A percentile compares a stretch with the other conserved stretches of the same genome.
phyloP scores from a whole-genome alignment of 164 flowering plant genomes.

The Echeveria elegans region DNA sequence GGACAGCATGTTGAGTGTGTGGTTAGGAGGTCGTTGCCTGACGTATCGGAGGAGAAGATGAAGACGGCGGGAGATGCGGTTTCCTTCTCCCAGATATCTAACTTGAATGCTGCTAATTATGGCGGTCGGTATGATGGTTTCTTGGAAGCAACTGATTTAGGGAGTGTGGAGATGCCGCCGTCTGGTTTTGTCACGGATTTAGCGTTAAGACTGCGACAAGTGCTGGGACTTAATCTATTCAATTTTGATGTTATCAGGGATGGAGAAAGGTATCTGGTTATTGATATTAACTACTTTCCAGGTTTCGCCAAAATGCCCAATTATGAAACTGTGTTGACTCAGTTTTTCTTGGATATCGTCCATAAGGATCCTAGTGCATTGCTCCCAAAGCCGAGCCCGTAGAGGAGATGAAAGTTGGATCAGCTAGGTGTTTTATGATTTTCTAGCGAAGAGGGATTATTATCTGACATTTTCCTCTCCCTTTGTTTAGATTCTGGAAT shows the following conservation, averaged over 20 bases:
- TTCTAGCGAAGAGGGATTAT: no score
- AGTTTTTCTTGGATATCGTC: slow-evolving; percentile 37
- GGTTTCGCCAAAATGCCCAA: slow-evolving; percentile 79
- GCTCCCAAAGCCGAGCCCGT: no score
- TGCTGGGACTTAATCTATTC: slow-evolving; percentile 44
- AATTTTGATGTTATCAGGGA: slow-evolving; percentile 84
- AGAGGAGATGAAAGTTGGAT: no score
- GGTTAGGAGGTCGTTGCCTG: slow-evolving; percentile 67
- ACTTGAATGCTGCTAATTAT: slow-evolving; percentile 26
- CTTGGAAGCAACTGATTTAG: slow-evolving; percentile 36
- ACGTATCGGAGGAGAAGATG: slow-evolving; percentile 55
- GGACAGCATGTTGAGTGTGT: slow-evolving; percentile 63
- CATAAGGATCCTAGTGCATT: no score
- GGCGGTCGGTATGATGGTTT: slow-evolving; percentile 22
- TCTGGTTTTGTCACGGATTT: slow-evolving; percentile 38
- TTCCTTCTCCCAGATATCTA: slow-evolving; percentile 71
- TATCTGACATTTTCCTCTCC: no score
- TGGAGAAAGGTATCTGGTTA: slow-evolving; percentile 57
- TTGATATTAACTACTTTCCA: slow-evolving; percentile 81
- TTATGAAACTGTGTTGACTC: slow-evolving; percentile 59
- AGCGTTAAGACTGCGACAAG: slow-evolving; percentile 42
- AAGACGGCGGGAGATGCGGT: slow-evolving; percentile 30
- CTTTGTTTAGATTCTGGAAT: no score
- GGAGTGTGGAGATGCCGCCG: slow-evolving; percentile 55
- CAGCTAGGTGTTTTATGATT: no score